Conservation (phyloP, 331 rosid species). For the Prunus yedoensis region DNA sequence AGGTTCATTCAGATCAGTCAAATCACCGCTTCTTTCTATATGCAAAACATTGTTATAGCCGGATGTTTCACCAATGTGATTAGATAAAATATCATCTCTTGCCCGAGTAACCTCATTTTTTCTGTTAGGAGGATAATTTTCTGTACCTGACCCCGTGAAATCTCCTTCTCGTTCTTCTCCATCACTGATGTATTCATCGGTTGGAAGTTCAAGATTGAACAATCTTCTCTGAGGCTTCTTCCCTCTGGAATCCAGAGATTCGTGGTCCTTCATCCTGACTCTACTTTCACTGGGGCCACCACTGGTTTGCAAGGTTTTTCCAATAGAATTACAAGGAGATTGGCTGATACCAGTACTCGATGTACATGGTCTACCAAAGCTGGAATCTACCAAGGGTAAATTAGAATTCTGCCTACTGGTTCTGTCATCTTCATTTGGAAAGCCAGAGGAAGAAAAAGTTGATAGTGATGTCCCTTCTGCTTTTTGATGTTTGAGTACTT, state of each 20-base stretch:
- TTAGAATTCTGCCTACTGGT: conserved; percentile 19
- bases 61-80: neutral
- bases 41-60: neutral
- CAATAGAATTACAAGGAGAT: conserved; percentile 20
- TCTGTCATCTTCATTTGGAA: conserved; percentile 25
- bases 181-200: conserved; percentile 24
- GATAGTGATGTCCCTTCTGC: conserved; percentile 26
- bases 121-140: conserved; percentile 10
- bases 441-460: conserved; percentile 20
- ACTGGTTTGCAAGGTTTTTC: conserved; percentile 13
- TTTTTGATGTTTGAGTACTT: conserved; percentile 12
- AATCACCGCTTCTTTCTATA: conserved; percentile 3
- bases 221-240: conserved; percentile 28
- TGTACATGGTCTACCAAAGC: conserved; percentile 15
- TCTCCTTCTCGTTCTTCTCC: conserved; percentile 17
- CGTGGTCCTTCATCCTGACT: conserved; percentile 13
- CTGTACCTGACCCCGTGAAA: conserved; percentile 1
- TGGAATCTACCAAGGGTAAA: conserved; percentile 26
- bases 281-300: conserved; percentile 8
- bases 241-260: conserved; percentile 7
- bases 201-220: conserved; percentile 38
- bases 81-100: neutral
- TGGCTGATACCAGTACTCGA: conserved; percentile 28
- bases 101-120: neutral
- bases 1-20: conserved; percentile 29